phyloP scores from a whole-genome alignment of 441 rosid species.

The Eruca vesicaria region DNA sequence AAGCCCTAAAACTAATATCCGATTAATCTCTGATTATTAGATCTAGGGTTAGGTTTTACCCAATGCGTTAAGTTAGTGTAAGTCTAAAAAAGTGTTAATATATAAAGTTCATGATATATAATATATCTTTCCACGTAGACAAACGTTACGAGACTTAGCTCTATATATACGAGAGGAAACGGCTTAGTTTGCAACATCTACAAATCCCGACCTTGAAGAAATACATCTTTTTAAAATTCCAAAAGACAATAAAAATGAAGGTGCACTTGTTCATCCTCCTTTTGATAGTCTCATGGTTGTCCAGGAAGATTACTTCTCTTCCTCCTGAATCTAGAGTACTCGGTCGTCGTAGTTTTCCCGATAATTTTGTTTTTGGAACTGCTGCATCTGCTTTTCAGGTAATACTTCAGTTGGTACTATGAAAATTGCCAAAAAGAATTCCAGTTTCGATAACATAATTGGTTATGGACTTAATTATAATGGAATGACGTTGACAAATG shows the following conservation, averaged over 20 bases:
- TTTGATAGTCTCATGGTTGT: slow-evolving; percentile 19
- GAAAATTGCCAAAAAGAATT: neutral
- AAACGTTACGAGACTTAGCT: neutral
- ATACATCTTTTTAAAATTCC: neutral
- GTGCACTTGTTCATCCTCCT: slow-evolving; percentile 11
- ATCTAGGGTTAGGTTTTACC: no score
- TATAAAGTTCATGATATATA: no score
- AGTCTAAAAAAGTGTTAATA: no score
- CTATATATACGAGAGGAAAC: neutral
- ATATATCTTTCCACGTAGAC: slow-evolving; percentile 17
- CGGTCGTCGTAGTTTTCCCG: slow-evolving; percentile 24
- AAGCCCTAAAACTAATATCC: no score
- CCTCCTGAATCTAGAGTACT: slow-evolving; percentile 11
- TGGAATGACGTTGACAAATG: neutral
- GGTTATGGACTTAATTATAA: neutral
- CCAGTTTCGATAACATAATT: neutral
- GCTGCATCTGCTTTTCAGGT: slow-evolving; percentile 38
- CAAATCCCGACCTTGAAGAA: neutral
- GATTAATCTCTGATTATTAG: no score
- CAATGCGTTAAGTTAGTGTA: no score
- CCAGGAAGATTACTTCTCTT: slow-evolving; percentile 12
- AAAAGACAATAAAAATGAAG: slow-evolving; percentile 8
- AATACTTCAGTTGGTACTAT: neutral
- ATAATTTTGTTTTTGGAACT: slow-evolving; percentile 34
- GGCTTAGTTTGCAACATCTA: neutral